These are phyloP conservation scores for Zopfia rhizophila DNA, from an alignment of 2,329 filamentous ascomycete species.

Conservation along the genomic window DNA sequence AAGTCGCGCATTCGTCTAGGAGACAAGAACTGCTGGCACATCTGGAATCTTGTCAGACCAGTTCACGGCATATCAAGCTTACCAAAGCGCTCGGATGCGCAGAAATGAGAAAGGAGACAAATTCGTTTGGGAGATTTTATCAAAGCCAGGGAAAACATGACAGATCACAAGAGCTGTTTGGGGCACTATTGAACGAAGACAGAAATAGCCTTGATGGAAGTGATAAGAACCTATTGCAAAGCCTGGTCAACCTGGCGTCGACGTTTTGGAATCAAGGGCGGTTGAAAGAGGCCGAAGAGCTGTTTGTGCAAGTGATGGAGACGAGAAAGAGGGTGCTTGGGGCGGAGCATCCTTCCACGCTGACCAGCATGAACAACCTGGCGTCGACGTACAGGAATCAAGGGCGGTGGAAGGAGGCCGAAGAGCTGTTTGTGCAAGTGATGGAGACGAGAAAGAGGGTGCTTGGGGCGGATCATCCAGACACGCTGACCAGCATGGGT, in stretches of 20 bases:
- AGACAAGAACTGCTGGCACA: constrained; percentile 10
- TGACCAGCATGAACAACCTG: no score
- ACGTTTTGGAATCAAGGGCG: no score
- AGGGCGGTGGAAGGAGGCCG: constrained; percentile 12
- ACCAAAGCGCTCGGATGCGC: constrained; percentile 7
- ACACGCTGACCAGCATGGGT: no score
- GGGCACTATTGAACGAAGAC: constrained; percentile 4
- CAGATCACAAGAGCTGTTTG: constrained; percentile 1
- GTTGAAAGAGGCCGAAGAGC: no score
- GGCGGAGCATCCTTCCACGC: no score
- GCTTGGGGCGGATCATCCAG: no score
- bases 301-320: no score
- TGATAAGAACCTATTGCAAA: constrained; percentile 3
- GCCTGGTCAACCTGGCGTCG: no score
- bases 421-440: constrained; percentile 11
- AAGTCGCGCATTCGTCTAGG: constrained; percentile 1
- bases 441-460: no score
- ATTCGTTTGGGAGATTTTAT: constrained; percentile 13
- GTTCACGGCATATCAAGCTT: constrained; percentile 2
- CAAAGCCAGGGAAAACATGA: not conserved
- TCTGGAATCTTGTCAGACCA: constrained; percentile 8
- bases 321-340: no score
- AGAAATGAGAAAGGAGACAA: constrained; percentile 6
- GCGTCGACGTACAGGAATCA: no score
- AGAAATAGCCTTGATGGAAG: constrained; percentile 4